These are phyloP conservation scores for Lyophyllum atratum DNA, from an alignment of 768 basidiomycete species.

Conservation along the genomic window DNA sequence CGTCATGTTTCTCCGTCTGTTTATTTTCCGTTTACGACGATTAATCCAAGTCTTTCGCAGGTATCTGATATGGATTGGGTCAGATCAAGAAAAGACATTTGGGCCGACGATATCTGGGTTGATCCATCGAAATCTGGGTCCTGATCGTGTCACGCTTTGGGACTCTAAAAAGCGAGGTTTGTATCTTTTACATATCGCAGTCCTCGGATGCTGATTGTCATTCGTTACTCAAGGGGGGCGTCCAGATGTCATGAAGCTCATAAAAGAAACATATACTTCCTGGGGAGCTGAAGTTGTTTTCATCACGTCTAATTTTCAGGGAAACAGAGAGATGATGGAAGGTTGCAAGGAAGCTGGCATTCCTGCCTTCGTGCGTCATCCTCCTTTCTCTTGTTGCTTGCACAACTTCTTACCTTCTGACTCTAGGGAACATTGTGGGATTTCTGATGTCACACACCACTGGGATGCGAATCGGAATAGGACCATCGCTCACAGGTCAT, in stretches of 20 bases:
- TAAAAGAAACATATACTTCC: slow-evolving; percentile 70
- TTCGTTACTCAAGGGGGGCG: slow-evolving; percentile 49
- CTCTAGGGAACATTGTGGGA: slow-evolving; percentile 70
- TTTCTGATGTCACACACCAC: slow-evolving; percentile 39
- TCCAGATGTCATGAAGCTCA: slow-evolving; percentile 77
- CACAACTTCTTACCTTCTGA: neutral
- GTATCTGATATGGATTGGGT: slow-evolving; percentile 85
- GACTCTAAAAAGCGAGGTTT: slow-evolving; percentile 71
- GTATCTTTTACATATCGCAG: neutral
- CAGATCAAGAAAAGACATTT: slow-evolving; percentile 85
- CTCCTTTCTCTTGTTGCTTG: slow-evolving; percentile 1
- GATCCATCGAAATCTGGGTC: slow-evolving; percentile 65
- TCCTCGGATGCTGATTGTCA: neutral
- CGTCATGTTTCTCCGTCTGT: slow-evolving; percentile 14
- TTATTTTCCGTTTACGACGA: slow-evolving; percentile 3
- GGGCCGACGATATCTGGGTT: slow-evolving; percentile 77
- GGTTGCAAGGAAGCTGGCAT: slow-evolving; percentile 74
- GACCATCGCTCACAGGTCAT: neutral
- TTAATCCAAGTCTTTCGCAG: slow-evolving; percentile 32
- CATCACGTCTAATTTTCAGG: slow-evolving; percentile 78
- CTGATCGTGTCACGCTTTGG: slow-evolving; percentile 76
- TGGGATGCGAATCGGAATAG: neutral
- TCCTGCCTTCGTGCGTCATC: slow-evolving; percentile 56
- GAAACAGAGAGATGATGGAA: slow-evolving; percentile 83
- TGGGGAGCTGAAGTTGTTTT: slow-evolving; percentile 85